Base-by-base conservation (phyloP, 2,329 filamentous ascomycete species). In the Claviceps sp. region DNA sequence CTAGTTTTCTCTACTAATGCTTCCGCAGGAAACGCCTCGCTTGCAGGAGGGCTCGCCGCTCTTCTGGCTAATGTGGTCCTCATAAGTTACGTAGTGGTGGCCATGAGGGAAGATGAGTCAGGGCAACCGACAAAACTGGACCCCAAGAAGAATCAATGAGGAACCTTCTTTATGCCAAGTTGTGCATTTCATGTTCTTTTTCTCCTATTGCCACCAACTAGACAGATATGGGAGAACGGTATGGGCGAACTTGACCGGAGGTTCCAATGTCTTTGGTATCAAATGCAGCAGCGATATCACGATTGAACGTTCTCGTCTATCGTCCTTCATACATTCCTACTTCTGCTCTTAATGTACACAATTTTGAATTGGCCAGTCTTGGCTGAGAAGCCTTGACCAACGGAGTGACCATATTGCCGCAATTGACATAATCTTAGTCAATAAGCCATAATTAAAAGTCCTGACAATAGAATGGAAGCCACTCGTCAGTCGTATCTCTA, bases 11-110 rank as follows among this genome's bases (percentile, higher is more conserved):
- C 39, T 26, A 14, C 51, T 52, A 3, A 52, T 38, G 16, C 6
- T 19, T 13, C 16, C 51, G 5, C 22, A 95, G 91, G 89, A 59
- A 95, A 95, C 68, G 79, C 89, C 14, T 95, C 90, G 1, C 91
- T 82, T 60, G 89, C 90, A 3, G 93, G 90, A 14, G 89, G 81
- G 0, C 73, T 86, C 38, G 93, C 93, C 1, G 93, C 93, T 19
- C 70, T 97, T 49, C 82, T 94, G 66, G 93, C 93, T 13, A 98
- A 98, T 61, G 78, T 94, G 1, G 89, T 98, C 3, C 73, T 98
- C 49, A 78, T 97, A 53, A 82, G 78, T n/a, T 98, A 97, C 68
- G 81, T 97, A 44, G 72, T 96, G 52, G 88, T 95, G 19, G 93
- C 93, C 4, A 90, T 95, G 78, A 82, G 78, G 55, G 93, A 98